These are phyloP conservation scores for Perilla frutescens DNA, from an alignment of 257 asterid genomes.

Conservation along the genomic window DNA sequence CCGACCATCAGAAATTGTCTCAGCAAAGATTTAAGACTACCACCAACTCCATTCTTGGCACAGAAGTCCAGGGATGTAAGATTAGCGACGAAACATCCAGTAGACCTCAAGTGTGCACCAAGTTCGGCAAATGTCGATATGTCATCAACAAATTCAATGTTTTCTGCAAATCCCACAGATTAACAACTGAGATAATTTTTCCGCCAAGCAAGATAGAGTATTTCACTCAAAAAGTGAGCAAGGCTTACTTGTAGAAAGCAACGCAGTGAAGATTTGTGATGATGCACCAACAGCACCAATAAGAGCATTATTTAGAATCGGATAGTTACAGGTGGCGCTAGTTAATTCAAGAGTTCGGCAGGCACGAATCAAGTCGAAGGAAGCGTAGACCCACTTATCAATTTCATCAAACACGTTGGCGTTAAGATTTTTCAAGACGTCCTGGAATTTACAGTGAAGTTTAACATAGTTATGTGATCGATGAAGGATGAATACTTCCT, in stretches of 20 bases:
- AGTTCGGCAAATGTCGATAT: slow-evolving; percentile 75
- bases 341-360: slow-evolving; percentile 43
- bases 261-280: slow-evolving; percentile 68
- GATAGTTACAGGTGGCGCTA: slow-evolving; percentile 55
- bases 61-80: slow-evolving; percentile 83
- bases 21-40: slow-evolving; percentile 75
- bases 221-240: slow-evolving; percentile 13
- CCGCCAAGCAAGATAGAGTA: slow-evolving; percentile 12
- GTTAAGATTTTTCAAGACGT: slow-evolving; percentile 66
- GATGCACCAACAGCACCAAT: slow-evolving; percentile 46
- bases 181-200: background rate
- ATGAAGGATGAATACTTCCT: background rate
- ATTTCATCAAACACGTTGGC: slow-evolving; percentile 66
- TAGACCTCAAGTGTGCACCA: slow-evolving; percentile 62
- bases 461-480: slow-evolving; percentile 2
- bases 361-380: slow-evolving; percentile 60
- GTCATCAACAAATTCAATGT: slow-evolving; percentile 90
- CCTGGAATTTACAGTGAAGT: slow-evolving; percentile 47
- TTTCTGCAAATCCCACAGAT: slow-evolving; percentile 55
- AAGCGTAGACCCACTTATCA: slow-evolving; percentile 66
- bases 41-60: slow-evolving; percentile 77
- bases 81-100: slow-evolving; percentile 75
- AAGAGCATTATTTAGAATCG: slow-evolving; percentile 49
- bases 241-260: slow-evolving; percentile 80
- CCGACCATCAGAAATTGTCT: slow-evolving; percentile 62